A percentile compares a stretch with the other conserved stretches of the same genome.
phyloP scores from a whole-genome alignment of 176 grass and related monocot genomes.

The Tuctoria greenei region DNA sequence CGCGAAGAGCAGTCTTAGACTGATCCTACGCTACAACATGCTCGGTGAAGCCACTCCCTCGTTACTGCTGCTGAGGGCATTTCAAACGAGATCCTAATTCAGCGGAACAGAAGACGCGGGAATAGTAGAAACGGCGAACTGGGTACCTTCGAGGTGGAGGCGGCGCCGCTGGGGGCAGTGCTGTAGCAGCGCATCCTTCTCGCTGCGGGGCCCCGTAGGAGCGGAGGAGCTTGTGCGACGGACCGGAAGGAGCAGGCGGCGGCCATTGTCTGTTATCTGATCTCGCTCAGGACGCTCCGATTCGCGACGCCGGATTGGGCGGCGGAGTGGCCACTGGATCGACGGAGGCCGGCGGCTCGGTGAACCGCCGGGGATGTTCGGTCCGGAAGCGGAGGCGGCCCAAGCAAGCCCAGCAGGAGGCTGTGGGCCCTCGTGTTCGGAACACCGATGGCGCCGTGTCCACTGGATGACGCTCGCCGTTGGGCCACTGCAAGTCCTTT shows the following conservation, averaged over 20 bases:
- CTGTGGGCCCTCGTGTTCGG: not conserved
- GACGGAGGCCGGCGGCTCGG: not conserved
- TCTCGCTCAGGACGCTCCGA: not conserved
- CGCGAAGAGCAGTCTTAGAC: not conserved
- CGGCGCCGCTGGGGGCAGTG: not conserved
- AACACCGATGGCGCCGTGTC: too few relatives aligned
- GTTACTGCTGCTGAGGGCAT: not conserved
- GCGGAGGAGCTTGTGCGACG: conserved; percentile 17
- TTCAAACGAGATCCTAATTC: not conserved
- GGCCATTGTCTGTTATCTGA: conserved; percentile 15
- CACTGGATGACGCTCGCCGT: too few relatives aligned
- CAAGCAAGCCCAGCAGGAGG: not conserved
- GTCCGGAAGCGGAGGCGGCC: not conserved
- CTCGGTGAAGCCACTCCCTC: not conserved
- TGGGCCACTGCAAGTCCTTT: too few relatives aligned
- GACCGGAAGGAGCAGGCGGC: conserved; percentile 33
- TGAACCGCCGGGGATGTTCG: not conserved
- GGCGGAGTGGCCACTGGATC: too few relatives aligned
- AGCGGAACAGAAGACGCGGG: not conserved
- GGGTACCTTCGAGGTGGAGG: conserved; percentile 34
- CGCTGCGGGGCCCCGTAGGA: not conserved
- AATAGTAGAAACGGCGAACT: not conserved
- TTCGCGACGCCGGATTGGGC: not conserved
- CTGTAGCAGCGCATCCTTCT: conserved; percentile 23
- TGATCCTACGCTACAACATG: not conserved